phyloP scores from a whole-genome alignment of 495 filamentous ascomycete species.

The Podospora pseudoanserina region DNA sequence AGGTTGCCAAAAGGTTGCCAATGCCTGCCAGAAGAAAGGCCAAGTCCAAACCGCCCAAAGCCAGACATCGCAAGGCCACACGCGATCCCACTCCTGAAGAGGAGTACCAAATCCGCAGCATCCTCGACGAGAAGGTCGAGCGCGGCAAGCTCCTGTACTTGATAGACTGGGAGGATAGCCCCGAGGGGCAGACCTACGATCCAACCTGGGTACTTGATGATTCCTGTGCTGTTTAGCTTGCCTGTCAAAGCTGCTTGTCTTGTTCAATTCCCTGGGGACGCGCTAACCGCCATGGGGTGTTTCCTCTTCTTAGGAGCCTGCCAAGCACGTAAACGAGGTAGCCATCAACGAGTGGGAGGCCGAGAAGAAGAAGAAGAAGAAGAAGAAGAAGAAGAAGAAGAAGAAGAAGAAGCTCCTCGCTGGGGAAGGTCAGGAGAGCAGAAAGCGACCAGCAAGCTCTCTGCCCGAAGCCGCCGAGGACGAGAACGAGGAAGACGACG shows the following conservation, averaged over 20 bases:
- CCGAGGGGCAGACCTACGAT: conserved; percentile 34
- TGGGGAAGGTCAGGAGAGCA: not conserved
- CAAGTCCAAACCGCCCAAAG: conserved; percentile 9
- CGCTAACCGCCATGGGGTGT: conserved; percentile 15
- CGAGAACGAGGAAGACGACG: conserved; percentile 8
- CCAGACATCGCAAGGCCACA: conserved; percentile 13
- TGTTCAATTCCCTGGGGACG: not conserved
- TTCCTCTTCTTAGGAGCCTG: conserved; percentile 33
- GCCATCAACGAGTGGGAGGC: conserved; percentile 36
- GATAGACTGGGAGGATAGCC: conserved; percentile 42
- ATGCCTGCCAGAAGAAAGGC: not conserved
- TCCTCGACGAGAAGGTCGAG: conserved; percentile 38
- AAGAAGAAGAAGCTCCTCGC: not conserved
- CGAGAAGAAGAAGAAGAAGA: conserved; percentile 8
- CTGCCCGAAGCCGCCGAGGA: conserved; percentile 12
- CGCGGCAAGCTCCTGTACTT: conserved; percentile 32
- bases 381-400: conserved; percentile 10
- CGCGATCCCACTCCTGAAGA: conserved; percentile 12
- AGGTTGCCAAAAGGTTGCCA: conserved; percentile 1
- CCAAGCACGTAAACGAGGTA: conserved; percentile 30
- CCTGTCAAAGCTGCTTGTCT: not conserved
- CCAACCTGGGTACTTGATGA: conserved; percentile 40
- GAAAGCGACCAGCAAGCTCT: conserved; percentile 12
- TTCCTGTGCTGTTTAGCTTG: not conserved
- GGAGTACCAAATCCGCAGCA: conserved; percentile 30